Percentiles rank a stretch among this genome's conserved stretches.
Conservation (phyloP, 176 grass and related monocot genomes). For the Eragrostis nindensis region DNA sequence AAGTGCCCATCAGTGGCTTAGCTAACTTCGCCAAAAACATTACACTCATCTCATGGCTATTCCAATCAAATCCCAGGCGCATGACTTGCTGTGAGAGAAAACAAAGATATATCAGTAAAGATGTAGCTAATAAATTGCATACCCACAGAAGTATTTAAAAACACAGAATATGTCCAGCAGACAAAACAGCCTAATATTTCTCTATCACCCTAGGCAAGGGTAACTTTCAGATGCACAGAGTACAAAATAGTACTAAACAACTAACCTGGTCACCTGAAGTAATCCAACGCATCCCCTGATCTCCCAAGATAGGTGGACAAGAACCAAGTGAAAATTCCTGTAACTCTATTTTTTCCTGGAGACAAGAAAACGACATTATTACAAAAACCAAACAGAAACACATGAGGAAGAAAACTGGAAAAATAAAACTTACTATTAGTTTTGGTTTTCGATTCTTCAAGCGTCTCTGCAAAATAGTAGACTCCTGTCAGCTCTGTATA, state of each 20-base stretch:
- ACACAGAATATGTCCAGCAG: slow-evolving; percentile 11
- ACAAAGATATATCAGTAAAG: background rate
- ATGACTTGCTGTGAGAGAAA: slow-evolving; percentile 72
- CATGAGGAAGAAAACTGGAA: slow-evolving; percentile 23
- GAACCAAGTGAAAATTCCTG: slow-evolving; percentile 86
- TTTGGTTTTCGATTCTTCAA: slow-evolving; percentile 86
- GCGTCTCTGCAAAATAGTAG: slow-evolving; percentile 68
- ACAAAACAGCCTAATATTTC: slow-evolving; percentile 23
- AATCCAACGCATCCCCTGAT: slow-evolving; percentile 81
- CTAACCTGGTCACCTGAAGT: slow-evolving; percentile 76
- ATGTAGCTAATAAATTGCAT: slow-evolving; percentile 9
- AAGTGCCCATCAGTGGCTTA: slow-evolving; percentile 73
- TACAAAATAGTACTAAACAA: slow-evolving; percentile 31
- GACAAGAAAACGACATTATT: slow-evolving; percentile 41
- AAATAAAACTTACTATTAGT: slow-evolving; percentile 69
- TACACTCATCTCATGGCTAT: slow-evolving; percentile 90
- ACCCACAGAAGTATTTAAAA: background rate
- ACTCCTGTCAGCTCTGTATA: slow-evolving; percentile 32
- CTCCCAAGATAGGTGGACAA: slow-evolving; percentile 83
- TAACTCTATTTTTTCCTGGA: slow-evolving; percentile 94
- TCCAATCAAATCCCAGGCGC: slow-evolving; percentile 90
- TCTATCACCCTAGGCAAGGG: slow-evolving; percentile 2
- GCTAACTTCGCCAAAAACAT: slow-evolving; percentile 85
- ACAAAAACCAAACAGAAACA: slow-evolving; percentile 34
- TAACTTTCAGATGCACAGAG: slow-evolving; percentile 11